phyloP scores from a whole-genome alignment of 2,329 filamentous ascomycete genomes.

The Coniochaeta sp. region DNA sequence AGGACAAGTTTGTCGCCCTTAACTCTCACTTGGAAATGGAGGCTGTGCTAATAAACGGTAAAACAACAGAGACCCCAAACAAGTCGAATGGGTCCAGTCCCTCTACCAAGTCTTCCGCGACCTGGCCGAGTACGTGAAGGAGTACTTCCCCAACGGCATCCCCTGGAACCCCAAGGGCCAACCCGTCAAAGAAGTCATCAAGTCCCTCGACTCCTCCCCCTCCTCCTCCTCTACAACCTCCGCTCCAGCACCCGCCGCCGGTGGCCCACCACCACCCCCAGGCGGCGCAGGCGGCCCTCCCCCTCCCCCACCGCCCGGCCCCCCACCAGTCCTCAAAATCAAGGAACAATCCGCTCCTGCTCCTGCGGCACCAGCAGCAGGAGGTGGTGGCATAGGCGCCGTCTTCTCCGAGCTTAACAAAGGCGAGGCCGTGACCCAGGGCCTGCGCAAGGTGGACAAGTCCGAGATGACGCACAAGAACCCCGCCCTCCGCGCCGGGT shows the following conservation, averaged over 20 bases:
- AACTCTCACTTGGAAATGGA: background rate
- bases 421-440: slow-evolving; percentile 79
- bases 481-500: slow-evolving; percentile 69
- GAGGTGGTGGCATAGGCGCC: slow-evolving; percentile 64
- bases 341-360: slow-evolving; percentile 40
- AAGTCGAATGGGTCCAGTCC: slow-evolving; percentile 85
- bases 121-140: slow-evolving; percentile 75
- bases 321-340: slow-evolving; percentile 59
- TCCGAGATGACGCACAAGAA: slow-evolving; percentile 99
- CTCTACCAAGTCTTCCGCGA: slow-evolving; percentile 88
- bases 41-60: slow-evolving; percentile 5
- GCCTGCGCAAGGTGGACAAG: slow-evolving; percentile 87
- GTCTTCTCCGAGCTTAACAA: slow-evolving; percentile 91
- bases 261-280: slow-evolving; percentile 45
- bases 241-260: no score
- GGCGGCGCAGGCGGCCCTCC: slow-evolving; percentile 48
- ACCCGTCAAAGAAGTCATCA: slow-evolving; percentile 60
- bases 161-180: slow-evolving; percentile 79
- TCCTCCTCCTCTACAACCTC: slow-evolving; percentile 36
- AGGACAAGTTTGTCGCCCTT: slow-evolving; percentile 49
- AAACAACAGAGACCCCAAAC: slow-evolving; percentile 59
- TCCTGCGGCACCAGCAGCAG: slow-evolving; percentile 24
- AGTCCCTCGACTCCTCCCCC: slow-evolving; percentile 45
- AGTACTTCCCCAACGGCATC: slow-evolving; percentile 71
- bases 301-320: slow-evolving; percentile 63